phyloP scores from a whole-genome alignment of 345 rosid species.

The Odontarrhena argentea region DNA sequence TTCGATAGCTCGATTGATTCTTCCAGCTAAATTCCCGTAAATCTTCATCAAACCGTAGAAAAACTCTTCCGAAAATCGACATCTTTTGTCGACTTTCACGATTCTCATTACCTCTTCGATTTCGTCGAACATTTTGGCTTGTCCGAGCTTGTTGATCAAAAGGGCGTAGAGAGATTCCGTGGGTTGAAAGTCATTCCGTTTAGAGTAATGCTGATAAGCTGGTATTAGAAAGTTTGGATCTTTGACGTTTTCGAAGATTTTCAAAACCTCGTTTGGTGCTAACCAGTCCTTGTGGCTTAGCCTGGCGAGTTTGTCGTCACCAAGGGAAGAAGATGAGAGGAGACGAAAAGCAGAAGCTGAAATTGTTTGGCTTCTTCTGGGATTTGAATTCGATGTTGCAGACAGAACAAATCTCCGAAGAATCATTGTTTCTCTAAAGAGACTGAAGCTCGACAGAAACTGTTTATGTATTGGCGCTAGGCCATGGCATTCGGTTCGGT shows the following conservation, averaged over 20 bases:
- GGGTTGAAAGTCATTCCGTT: conserved; percentile 76
- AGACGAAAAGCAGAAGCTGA: conserved; percentile 18
- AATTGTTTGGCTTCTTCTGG: conserved; percentile 8
- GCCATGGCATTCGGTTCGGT: too few relatives aligned
- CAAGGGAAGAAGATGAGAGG: conserved; percentile 29
- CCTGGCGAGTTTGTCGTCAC: conserved; percentile 40
- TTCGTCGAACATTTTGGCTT: conserved; percentile 65
- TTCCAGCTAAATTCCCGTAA: conserved; percentile 68
- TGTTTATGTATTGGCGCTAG: not conserved
- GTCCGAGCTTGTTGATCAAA: conserved; percentile 57
- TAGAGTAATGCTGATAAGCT: conserved; percentile 59
- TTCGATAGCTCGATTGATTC: conserved; percentile 65
- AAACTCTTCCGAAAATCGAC: conserved; percentile 69
- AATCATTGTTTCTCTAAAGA: conserved; percentile 31
- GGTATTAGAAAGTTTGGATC: conserved; percentile 56
- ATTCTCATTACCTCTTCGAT: conserved; percentile 58
- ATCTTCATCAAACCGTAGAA: conserved; percentile 70
- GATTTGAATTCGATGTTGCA: conserved; percentile 22
- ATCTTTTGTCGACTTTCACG: conserved; percentile 48
- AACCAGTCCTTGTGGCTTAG: conserved; percentile 85
- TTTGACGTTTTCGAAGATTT: conserved; percentile 54
- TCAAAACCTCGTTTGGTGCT: conserved; percentile 65
- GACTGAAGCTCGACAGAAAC: not conserved
- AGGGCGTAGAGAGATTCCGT: conserved; percentile 65
- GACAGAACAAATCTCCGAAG: conserved; percentile 31